A percentile compares a stretch with the other conserved stretches of the same genome.
phyloP scores from a whole-genome alignment of 805 yeast species.

The Saccharomycopsis fibuligera region DNA sequence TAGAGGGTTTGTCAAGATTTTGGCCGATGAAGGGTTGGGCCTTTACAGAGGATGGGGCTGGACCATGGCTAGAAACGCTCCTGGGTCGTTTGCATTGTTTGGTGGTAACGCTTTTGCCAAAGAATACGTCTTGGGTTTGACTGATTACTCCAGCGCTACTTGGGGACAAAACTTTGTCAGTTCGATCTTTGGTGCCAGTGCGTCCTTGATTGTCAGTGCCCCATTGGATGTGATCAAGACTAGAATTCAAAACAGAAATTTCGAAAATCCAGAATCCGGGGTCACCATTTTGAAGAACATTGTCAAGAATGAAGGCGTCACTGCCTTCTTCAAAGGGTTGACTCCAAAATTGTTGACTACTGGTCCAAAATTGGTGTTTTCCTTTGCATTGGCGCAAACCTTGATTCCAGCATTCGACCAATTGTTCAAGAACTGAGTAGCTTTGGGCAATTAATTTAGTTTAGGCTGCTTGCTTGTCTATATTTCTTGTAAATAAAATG shows the following conservation, averaged over 20 bases:
- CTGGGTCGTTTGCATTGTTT: conserved; percentile 94
- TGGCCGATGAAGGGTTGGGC: conserved; percentile 87
- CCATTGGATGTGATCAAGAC: conserved; percentile 98
- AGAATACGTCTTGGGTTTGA: conserved; percentile 82
- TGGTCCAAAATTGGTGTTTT: conserved; percentile 95
- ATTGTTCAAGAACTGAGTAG: conserved; percentile 25
- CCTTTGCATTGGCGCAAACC: conserved; percentile 96
- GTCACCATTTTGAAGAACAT: conserved; percentile 88
- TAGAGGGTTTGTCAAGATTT: conserved; percentile 84
- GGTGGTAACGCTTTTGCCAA: conserved; percentile 99
- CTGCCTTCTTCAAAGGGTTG: conserved; percentile 92
- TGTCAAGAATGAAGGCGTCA: conserved; percentile 81
- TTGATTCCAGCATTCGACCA: conserved; percentile 94
- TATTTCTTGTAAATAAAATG: no score
- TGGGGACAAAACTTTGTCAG: conserved; percentile 94
- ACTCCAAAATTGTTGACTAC: conserved; percentile 95
- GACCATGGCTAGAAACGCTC: conserved; percentile 99
- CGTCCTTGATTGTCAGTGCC: conserved; percentile 93
- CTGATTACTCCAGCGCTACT: conserved; percentile 85
- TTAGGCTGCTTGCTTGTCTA: no score
- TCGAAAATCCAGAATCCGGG: conserved; percentile 93
- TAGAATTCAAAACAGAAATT: conserved; percentile 93
- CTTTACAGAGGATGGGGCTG: conserved; percentile 99
- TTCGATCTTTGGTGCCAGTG: conserved; percentile 93
- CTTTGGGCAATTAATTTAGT: no score